Evolutionary conservation across 305 asterid species (phyloP), one percentile per base, ranked within the genome.

Genomic region (Fraxinus ornus): DNA sequence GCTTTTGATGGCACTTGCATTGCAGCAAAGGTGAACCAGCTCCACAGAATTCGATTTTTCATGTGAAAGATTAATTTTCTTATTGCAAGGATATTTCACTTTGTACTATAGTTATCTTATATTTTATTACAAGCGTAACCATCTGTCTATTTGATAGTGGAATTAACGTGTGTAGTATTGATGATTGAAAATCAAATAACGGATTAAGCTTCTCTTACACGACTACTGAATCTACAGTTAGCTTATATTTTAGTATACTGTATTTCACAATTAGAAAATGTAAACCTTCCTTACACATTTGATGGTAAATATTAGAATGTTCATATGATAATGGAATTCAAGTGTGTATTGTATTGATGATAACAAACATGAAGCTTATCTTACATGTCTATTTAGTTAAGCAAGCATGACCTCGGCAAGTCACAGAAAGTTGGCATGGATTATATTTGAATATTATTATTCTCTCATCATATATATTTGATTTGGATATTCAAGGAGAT

Each of bases 1-100:
- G 93, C 93, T 68, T 95, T 92, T 79, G 95, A 93, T 86, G 93
- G 91, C 83, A 92, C 96, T 81, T 84, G 87, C 81, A 80, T 91
- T 82, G 93, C 92, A 85, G 94, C 90, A 74, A 93, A 92, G 94
- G 96, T 90, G 80, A 84, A 87, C 66, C 85, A 80, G 77, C 30
- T 72, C 28, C 26, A 32, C 76, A 30, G 47, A 32, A 72, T 72
- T 72, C 26, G 17, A 19, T 76, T 36, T 64, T 60, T 62, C 22
- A 39, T 36, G 33, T 28, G 36, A 71, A 32, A 30, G 26, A 32
- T 30, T 19, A 71, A 32, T 71, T 21, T 62, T 7, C 37, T 37
- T 76, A 13, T 17, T 75, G 24, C 41, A 21, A 30, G 22, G 35
- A 26, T 28, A 62, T 19, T 39, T 10, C 64, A 47, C 39, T 13